Base-by-base conservation (phyloP, 2,329 filamentous ascomycete genomes). In the Phialophora verrucosa region DNA sequence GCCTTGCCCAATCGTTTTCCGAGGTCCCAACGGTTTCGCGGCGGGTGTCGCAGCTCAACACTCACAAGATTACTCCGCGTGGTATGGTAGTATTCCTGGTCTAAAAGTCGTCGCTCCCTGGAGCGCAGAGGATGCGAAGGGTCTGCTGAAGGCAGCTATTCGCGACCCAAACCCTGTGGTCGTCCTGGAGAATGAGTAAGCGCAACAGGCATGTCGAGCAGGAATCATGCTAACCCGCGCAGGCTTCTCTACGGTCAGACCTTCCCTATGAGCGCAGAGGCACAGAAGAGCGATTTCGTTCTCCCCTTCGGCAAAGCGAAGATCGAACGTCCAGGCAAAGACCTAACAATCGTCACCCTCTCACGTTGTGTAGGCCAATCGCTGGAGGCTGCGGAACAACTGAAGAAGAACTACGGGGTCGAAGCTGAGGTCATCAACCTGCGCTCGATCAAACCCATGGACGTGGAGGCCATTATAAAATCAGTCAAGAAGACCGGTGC, bases 1-100 rank as follows among this genome's bases (percentile, higher is more conserved):
- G 83, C 95, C 95, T 75, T 99, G 95, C 85, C 98, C 98, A 85
- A 94, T 99, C 83, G 98, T 95, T 74, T 99, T 99, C 90, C 93
- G 95, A 79, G 95, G 95, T 62, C 95, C 95, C 82, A 99, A 99
- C 83, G 95, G 95, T 76, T 99, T 99, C 81, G 95, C 95, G 69
- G 79, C 94, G 68, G 95, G 95, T 87, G 95, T 99, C 75, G 95
- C 84, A 72, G 95, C 95, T 68, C 95, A 99, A 86, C 95, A 99
- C 86, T 98, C 95, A 60, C 95, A 99, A 84, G 95, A 99, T 80
- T 99, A 96, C 86, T 92, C 92, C 59, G 93, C 94, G 70, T 99
- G 95, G 95, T 99, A 99, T 83, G 95, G 94, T 78, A 96, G 92
- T 82, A 95, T 99, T 75, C 95, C 95, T 60, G 95, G 95, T 74